Conservation (phyloP, 1,139 yeast species). For the Diutina sp. region DNA sequence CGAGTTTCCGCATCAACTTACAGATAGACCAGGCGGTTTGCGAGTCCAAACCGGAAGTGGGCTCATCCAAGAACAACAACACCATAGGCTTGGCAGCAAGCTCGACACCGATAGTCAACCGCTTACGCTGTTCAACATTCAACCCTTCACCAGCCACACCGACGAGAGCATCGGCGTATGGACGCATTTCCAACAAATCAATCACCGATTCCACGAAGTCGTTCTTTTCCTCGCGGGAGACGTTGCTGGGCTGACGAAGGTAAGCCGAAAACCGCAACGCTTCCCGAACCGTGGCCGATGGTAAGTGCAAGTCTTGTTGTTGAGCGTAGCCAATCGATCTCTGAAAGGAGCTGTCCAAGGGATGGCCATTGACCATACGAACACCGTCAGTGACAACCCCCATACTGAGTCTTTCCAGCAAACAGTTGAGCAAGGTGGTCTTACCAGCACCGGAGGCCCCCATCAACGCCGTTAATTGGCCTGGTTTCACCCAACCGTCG, state of each 20-base stretch:
- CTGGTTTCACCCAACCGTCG: constrained; percentile 77
- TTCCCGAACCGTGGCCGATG: constrained; percentile 70
- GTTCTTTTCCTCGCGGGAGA: constrained; percentile 46
- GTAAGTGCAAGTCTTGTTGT: constrained; percentile 68
- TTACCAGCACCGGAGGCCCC: constrained; percentile 25
- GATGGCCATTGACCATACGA: constrained; percentile 24
- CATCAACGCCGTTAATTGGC: constrained; percentile 25
- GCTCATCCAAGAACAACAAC: constrained; percentile 76
- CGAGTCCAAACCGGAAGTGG: constrained; percentile 87
- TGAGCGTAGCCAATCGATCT: constrained; percentile 77
- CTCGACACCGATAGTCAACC: constrained; percentile 78
- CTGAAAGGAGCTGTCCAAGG: constrained; percentile 39
- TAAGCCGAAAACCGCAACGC: constrained; percentile 63
- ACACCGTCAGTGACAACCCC: constrained; percentile 22
- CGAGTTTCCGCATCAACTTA: constrained; percentile 61
- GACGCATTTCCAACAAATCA: constrained; percentile 55
- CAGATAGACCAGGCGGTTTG: constrained; percentile 87
- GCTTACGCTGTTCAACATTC: constrained; percentile 78
- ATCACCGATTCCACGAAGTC: constrained; percentile 64
- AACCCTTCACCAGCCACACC: constrained; percentile 73
- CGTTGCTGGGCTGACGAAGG: constrained; percentile 52
- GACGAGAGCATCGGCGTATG: constrained; percentile 70
- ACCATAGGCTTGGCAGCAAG: constrained; percentile 79
- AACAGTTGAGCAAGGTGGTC: constrained; percentile 20
- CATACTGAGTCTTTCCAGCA: constrained; percentile 20